A percentile compares a stretch with the other conserved stretches of the same genome.
Evolutionary conservation across 2,329 filamentous ascomycete genomes (phyloP).

Genomic region (Fusarium luffae): DNA sequence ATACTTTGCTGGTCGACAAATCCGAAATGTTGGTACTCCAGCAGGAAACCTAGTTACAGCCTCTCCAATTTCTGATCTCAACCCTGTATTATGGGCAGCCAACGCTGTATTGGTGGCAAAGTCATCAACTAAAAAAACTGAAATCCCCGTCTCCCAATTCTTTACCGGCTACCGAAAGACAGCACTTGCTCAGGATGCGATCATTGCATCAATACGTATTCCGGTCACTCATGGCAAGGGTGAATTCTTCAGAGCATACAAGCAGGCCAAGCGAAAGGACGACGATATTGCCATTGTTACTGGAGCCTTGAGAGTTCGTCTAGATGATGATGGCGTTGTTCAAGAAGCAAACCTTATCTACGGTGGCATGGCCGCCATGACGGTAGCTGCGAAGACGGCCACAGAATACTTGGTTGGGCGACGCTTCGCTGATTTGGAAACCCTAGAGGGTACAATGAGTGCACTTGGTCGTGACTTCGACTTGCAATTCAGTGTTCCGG

Average conservation of each 20-base stretch:
- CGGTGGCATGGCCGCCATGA: constrained; percentile 94
- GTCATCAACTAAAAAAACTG: constrained; percentile 75
- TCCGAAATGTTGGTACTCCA: constrained; percentile 96
- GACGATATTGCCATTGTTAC: constrained; percentile 99
- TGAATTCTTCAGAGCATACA: constrained; percentile 90
- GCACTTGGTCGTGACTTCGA: constrained; percentile 91
- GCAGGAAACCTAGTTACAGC: constrained; percentile 95
- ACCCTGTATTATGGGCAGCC: constrained; percentile 90
- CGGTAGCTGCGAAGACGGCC: constrained; percentile 84
- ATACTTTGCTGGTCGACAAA: constrained; percentile 95
- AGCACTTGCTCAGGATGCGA: constrained; percentile 80
- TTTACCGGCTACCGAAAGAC: constrained; percentile 93
- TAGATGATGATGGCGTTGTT: constrained; percentile 77
- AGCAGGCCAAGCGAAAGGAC: constrained; percentile 96
- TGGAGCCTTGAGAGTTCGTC: constrained; percentile 78
- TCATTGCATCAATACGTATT: constrained; percentile 89
- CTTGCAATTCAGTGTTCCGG: constrained; percentile 88
- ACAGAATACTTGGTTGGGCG: constrained; percentile 80
- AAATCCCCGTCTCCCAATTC: constrained; percentile 92
- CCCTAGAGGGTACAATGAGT: constrained; percentile 89
- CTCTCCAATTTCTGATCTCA: constrained; percentile 95
- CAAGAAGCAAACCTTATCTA: constrained; percentile 84
- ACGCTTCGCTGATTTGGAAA: constrained; percentile 81
- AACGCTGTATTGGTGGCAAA: constrained; percentile 85
- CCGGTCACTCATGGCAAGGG: constrained; percentile 78